These are phyloP conservation scores for Przewalskia tangutica DNA, from an alignment of 257 asterid genomes.

Conservation along the genomic window DNA sequence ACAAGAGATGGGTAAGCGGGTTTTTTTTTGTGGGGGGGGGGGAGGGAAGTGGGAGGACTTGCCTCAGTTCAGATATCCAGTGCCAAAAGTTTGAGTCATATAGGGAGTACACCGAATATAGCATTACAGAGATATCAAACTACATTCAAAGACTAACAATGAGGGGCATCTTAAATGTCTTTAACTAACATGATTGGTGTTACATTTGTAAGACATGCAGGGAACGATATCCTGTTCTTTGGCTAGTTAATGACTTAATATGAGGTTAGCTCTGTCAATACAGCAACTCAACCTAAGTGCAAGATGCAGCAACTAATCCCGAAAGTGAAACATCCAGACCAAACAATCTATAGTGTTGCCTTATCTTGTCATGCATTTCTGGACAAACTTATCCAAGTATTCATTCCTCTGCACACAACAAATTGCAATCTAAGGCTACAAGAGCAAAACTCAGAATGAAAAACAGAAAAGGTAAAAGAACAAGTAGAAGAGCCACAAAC, in stretches of 20 bases:
- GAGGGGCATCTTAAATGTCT: background rate
- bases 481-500: background rate
- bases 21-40: background rate
- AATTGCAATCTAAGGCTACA: background rate
- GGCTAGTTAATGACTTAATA: background rate
- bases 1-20: background rate
- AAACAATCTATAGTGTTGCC: background rate
- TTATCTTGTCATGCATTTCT: background rate
- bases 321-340: background rate
- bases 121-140: background rate
- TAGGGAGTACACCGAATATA: background rate
- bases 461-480: background rate
- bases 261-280: background rate
- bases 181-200: background rate
- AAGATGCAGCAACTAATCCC: background rate
- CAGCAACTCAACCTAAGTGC: background rate
- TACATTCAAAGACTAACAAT: background rate
- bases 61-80: background rate
- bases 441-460: background rate
- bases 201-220: background rate
- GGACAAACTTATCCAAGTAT: background rate
- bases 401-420: background rate
- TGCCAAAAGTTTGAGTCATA: background rate
- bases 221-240: background rate
- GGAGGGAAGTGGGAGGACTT: background rate